These are phyloP conservation scores for Raffaelea deltoideospora DNA, from an alignment of 2,329 filamentous ascomycete genomes.

Conservation along the genomic window DNA sequence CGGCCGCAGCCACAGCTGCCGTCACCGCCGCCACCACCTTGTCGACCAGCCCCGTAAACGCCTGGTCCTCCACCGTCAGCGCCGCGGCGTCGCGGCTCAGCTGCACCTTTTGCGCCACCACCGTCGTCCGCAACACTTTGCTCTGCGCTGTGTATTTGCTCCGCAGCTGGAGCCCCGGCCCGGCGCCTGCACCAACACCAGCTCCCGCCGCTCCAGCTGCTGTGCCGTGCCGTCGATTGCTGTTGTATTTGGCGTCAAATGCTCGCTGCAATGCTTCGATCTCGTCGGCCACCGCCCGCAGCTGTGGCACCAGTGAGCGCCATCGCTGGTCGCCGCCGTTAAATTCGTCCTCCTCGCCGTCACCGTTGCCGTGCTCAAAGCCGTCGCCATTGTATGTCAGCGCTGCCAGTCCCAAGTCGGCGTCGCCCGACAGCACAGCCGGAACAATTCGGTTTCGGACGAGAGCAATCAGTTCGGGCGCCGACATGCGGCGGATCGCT, in stretches of 20 bases:
- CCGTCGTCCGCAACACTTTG: slow-evolving; percentile 58
- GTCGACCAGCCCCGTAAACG: slow-evolving; percentile 53
- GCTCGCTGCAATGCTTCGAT: slow-evolving; percentile 30
- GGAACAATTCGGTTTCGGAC: slow-evolving; percentile 26
- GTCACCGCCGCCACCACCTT: slow-evolving; percentile 34
- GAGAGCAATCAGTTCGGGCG: slow-evolving; percentile 28
- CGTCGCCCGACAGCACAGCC: slow-evolving; percentile 20
- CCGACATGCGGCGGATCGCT: slow-evolving; percentile 43
- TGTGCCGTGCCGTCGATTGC: slow-evolving; percentile 7
- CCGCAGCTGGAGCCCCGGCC: slow-evolving; percentile 29
- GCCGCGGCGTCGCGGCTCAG: slow-evolving; percentile 59
- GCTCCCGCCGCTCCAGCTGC: background rate
- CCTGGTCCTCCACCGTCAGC: slow-evolving; percentile 54
- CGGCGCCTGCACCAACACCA: background rate
- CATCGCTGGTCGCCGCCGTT: background rate
- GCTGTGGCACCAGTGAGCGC: slow-evolving; percentile 13
- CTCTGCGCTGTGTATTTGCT: slow-evolving; percentile 62
- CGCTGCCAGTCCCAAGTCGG: slow-evolving; percentile 21
- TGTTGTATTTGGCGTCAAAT: slow-evolving; percentile 27
- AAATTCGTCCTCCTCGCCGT: slow-evolving; percentile 3
- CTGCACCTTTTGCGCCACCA: slow-evolving; percentile 69
- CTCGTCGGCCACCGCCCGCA: slow-evolving; percentile 27
- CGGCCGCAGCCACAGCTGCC: slow-evolving; percentile 17
- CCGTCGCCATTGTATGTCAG: no score
- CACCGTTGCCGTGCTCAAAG: slow-evolving; percentile 11